Conservation (phyloP, 1,284 basidiomycete genomes). For the Apiotrichum gracile region DNA sequence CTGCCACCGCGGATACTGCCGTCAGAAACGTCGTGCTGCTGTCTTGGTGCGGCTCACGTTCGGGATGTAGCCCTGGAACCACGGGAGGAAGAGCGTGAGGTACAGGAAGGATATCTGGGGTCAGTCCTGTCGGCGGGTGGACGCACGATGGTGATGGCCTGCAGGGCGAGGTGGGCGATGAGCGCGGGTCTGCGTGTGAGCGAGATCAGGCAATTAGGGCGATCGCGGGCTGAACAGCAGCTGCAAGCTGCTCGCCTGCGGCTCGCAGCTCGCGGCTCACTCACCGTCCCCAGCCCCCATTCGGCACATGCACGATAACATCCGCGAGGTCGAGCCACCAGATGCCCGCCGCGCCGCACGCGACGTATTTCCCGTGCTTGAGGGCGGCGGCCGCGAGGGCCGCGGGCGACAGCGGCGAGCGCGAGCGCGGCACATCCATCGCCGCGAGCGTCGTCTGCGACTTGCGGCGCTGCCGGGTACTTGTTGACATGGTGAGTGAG, state of each 20-base stretch:
- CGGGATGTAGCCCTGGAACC: conserved; percentile 43
- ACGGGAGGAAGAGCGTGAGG: conserved; percentile 44
- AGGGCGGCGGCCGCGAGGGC: conserved; percentile 6
- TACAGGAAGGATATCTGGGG: conserved; percentile 43
- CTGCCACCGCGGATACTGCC: conserved; percentile 46
- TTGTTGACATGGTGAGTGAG: not conserved
- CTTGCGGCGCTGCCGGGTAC: conserved; percentile 3
- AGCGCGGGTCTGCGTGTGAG: conserved; percentile 13
- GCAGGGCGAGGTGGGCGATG: conserved; percentile 13
- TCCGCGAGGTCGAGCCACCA: conserved; percentile 36
- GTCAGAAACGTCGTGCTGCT: conserved; percentile 2
- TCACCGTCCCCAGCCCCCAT: conserved; percentile 23
- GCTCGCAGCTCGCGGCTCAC: not conserved
- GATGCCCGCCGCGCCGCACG: conserved; percentile 29
- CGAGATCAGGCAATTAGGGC: not conserved
- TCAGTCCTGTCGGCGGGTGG: not conserved
- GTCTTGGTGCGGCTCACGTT: conserved; percentile 31
- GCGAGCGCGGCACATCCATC: not conserved
- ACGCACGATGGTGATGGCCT: conserved; percentile 36
- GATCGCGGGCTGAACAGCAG: no score
- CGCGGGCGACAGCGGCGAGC: not conserved
- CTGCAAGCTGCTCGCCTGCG: no score
- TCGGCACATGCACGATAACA: conserved; percentile 15
- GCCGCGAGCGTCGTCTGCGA: not conserved
- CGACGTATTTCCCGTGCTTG: conserved; percentile 46